Evolutionary conservation across 805 yeast species (phyloP), one percentile per base, ranked within the genome.

Genomic region (Wickerhamiella dianesei): DNA sequence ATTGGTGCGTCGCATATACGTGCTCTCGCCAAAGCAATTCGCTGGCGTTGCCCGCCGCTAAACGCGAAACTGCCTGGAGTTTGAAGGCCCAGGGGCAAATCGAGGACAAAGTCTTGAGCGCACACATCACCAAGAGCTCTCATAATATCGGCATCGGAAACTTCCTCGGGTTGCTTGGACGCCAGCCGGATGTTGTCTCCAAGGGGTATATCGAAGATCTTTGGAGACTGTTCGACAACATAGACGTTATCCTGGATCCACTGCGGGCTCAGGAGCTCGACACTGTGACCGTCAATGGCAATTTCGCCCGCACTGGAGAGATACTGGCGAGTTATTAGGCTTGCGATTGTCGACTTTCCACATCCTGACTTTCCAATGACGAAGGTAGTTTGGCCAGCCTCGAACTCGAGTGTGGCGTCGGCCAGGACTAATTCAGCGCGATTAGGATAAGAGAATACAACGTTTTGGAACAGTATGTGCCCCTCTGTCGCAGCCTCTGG

Each of bases 41-140:
- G 68, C 63, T 92, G 98, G 47, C 72, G 75, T 60, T 92, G 96
- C 0, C 99, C 99, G 3, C 97, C 97, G 52, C 95, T 84, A 6
- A 89, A 41, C 4, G 46, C 46, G 35, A 35, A 64, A 1, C 69
- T 56, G 2, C 71, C 57, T 2, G 76, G 74, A 0, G 66, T 75
- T 16, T 80, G 70, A 2, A 76, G 35, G 0, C 88, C 85, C 3
- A 73, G 58, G 0, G 80, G 77, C 1, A 80, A 59, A 29, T 63
- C 65, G 3, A 57, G 54, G 0, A 82, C 59, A 2, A 82, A 63
- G 16, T 18, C 16, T 1, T 72, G 71, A 1, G 67, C 65, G 12
- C 86, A 64, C 5, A 73, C 62, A 1, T 86, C 73, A 52, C 69
- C 62, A 35, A 74, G 59, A 0, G 85, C 85, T 0, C 68, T 66